Base-by-base conservation (phyloP, 2,329 filamentous ascomycete species). In the Cladosporium sp. region DNA sequence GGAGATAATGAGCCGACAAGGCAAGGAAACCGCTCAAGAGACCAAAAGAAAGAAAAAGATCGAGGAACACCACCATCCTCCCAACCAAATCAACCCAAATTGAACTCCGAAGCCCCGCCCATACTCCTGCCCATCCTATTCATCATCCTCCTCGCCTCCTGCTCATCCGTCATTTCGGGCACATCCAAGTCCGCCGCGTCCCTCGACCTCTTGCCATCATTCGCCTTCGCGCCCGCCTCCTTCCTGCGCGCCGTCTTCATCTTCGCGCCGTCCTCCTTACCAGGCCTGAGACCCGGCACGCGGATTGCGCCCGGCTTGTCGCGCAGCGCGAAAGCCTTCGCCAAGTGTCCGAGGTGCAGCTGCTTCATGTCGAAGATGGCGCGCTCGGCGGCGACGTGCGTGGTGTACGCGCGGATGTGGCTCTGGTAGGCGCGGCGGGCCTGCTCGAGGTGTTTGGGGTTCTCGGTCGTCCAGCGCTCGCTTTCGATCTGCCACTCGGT, bases 321-420 rank as follows among this genome's bases (percentile, higher is more conserved):
- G 56, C 95, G 80, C 58, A 99, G 73, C 1, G 85, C 93, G 66
- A 95, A 99, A 20, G 87, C 89, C 75, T 99, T 99, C 7, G 92
- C 92, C 57, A 93, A 75, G 74, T 99, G 93, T 3, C 93, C 93
- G 7, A 97, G 73, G 68, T 99, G 93, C 41, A 99, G 73, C 62
- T 88, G 82, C 54, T 89, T 90, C 69, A 96, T 95, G 68, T 97
- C 88, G 68, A 99, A 99, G 66, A 87, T 91, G 47, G 76, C 75
- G 47, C 93, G 80, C 72, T 99, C 93, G 39, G 85, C 84, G 24
- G 88, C 85, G 22, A 92, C 82, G 69, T 99, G 93, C 0, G 93
- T 99, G 2, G 93, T 90, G 67, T 99, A 99, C 1, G 93, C 93
- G 49, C 93, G 80, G 49, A 99, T 85, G 64, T 97, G 91, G 44